A percentile compares a stretch with the other conserved stretches of the same genome.
phyloP scores from a whole-genome alignment of 202 grass and related monocot genomes.

The Setaria viridis region DNA sequence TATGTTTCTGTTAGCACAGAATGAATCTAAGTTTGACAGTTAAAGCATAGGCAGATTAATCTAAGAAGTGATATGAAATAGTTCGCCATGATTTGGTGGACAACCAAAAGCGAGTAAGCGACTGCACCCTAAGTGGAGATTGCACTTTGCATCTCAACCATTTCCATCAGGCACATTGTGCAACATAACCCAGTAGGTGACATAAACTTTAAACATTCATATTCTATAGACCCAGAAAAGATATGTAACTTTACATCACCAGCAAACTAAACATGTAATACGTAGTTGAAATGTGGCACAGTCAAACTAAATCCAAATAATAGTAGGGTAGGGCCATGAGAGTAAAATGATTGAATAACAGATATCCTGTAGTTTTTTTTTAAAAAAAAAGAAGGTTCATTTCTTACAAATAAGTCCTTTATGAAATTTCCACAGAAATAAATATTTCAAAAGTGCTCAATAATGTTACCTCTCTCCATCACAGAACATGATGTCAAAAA shows the following conservation, averaged over 20 bases:
- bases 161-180: neutral
- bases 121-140: neutral
- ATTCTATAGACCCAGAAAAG: neutral
- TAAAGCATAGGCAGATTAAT: neutral
- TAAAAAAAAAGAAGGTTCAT: neutral
- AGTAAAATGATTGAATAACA: constrained; percentile 36
- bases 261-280: constrained; percentile 20
- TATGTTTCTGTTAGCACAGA: neutral
- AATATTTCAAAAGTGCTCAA: constrained; percentile 39
- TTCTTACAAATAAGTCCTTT: constrained; percentile 14
- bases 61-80: neutral
- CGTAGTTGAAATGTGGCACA: constrained; percentile 8
- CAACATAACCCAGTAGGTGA: neutral
- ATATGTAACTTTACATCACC: neutral
- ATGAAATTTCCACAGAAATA: constrained; percentile 5
- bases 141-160: neutral
- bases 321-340: neutral
- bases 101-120: neutral
- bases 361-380: neutral
- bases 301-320: constrained; percentile 38
- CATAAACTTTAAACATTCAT: neutral
- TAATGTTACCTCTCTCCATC: constrained; percentile 78
- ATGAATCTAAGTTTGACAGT: neutral
- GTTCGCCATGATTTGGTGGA: neutral
- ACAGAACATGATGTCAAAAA: constrained; percentile 96